Percentiles rank a stretch among this genome's conserved stretches.
Conservation (phyloP, 108 stramenopile genomes). For the Nitzschia sp. region DNA sequence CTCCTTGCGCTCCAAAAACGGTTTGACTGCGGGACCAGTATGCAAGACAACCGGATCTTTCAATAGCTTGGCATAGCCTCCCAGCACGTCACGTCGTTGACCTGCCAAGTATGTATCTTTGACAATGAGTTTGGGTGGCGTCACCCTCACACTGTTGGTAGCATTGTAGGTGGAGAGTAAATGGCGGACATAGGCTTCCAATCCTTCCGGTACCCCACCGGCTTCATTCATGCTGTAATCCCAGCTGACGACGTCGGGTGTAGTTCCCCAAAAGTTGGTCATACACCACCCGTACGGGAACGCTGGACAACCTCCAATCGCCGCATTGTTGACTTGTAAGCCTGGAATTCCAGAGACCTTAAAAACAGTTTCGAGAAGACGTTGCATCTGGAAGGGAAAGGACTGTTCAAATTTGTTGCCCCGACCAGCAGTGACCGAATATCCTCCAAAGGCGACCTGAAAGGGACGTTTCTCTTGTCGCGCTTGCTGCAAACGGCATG, state of each 20-base stretch:
- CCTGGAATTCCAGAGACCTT: conserved; percentile 21
- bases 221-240: conserved; percentile 80
- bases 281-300: conserved; percentile 81
- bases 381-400: conserved; percentile 68
- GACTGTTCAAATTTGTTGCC: conserved; percentile 67
- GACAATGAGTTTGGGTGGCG: conserved; percentile 61
- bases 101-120: conserved; percentile 57
- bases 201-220: conserved; percentile 39
- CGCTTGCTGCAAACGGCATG: conserved; percentile 47
- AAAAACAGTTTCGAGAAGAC: conserved; percentile 37
- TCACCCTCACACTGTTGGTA: too few species aligned
- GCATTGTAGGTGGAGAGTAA: conserved; percentile 15
- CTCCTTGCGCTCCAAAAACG: conserved; percentile 42
- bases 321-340: conserved; percentile 62
- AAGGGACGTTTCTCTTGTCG: conserved; percentile 47
- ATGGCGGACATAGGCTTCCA: conserved; percentile 66
- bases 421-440: conserved; percentile 69
- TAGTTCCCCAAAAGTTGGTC: conserved; percentile 50
- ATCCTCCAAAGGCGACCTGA: conserved; percentile 66
- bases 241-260: conserved; percentile 69
- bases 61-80: conserved; percentile 10
- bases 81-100: conserved; percentile 33
- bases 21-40: conserved; percentile 45
- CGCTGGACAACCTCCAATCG: conserved; percentile 67
- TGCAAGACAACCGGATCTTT: conserved; percentile 49